These are phyloP conservation scores for Epichloe sp. DNA, from an alignment of 2,329 filamentous ascomycete genomes.

Conservation along the genomic window DNA sequence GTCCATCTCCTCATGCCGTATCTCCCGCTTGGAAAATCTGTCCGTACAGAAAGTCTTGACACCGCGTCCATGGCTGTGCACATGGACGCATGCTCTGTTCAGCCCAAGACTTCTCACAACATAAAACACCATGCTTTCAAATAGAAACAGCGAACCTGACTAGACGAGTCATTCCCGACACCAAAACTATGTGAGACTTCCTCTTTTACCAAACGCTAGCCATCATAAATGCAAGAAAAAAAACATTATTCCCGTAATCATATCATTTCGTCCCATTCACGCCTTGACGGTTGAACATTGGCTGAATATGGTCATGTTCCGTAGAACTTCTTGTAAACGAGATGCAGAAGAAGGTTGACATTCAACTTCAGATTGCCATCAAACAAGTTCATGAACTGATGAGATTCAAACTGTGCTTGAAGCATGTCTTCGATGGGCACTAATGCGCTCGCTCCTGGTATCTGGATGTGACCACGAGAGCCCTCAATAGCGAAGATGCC, in stretches of 20 bases:
- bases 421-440: conserved; percentile 86
- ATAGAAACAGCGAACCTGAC: background rate
- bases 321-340: conserved; percentile 99
- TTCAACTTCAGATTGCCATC: conserved; percentile 77
- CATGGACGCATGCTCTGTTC: background rate
- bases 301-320: conserved; percentile 30
- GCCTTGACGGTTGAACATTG: background rate
- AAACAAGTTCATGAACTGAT: conserved; percentile 92
- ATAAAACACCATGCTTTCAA: background rate
- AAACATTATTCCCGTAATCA: background rate
- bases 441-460: conserved; percentile 80
- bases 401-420: conserved; percentile 93
- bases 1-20: background rate
- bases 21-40: background rate
- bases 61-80: background rate
- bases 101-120: background rate
- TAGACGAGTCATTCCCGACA: background rate
- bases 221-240: conserved; percentile 1
- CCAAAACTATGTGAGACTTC: conserved; percentile 2
- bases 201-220: background rate
- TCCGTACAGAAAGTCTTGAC: background rate
- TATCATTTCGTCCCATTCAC: background rate
- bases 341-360: conserved; percentile 90
- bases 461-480: conserved; percentile 82
- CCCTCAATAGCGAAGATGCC: conserved; percentile 91